phyloP scores from a whole-genome alignment of 2,329 filamentous ascomycete species.

The Colletotrichum lini region DNA sequence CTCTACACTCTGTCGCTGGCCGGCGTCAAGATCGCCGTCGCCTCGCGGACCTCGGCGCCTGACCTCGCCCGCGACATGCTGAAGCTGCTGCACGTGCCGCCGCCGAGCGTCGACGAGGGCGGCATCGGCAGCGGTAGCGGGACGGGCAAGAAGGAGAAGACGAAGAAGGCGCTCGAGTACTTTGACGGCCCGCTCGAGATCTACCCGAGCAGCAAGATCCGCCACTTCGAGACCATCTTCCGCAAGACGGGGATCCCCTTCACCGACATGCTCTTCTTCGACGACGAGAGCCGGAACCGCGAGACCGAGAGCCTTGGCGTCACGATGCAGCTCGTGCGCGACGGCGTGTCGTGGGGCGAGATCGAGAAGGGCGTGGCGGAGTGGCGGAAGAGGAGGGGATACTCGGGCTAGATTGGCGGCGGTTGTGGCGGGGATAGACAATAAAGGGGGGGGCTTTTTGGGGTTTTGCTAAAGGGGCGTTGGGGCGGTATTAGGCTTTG shows the following conservation, averaged over 20 bases:
- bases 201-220: slow-evolving; percentile 85
- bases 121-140: slow-evolving; percentile 44
- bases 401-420: neutral
- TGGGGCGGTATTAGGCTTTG: neutral
- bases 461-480: neutral
- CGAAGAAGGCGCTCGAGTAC: slow-evolving; percentile 67
- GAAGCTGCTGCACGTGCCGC: slow-evolving; percentile 75
- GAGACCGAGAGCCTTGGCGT: slow-evolving; percentile 87
- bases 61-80: slow-evolving; percentile 87
- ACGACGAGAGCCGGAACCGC: slow-evolving; percentile 88
- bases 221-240: slow-evolving; percentile 83
- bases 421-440: too few relatives aligned
- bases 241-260: slow-evolving; percentile 79
- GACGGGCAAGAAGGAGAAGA: slow-evolving; percentile 48
- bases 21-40: slow-evolving; percentile 75
- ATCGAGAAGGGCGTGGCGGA: slow-evolving; percentile 83
- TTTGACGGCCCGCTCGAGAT: slow-evolving; percentile 76
- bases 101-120: slow-evolving; percentile 47
- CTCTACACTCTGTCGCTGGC: slow-evolving; percentile 70
- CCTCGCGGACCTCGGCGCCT: slow-evolving; percentile 85
- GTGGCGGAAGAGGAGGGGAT: slow-evolving; percentile 83
- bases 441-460: too few relatives aligned
- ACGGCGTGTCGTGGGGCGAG: slow-evolving; percentile 83
- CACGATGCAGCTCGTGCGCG: slow-evolving; percentile 84
- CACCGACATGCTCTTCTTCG: slow-evolving; percentile 95